phyloP scores from a whole-genome alignment of 805 yeast genomes.

The Wickerhamiella nectarea region DNA sequence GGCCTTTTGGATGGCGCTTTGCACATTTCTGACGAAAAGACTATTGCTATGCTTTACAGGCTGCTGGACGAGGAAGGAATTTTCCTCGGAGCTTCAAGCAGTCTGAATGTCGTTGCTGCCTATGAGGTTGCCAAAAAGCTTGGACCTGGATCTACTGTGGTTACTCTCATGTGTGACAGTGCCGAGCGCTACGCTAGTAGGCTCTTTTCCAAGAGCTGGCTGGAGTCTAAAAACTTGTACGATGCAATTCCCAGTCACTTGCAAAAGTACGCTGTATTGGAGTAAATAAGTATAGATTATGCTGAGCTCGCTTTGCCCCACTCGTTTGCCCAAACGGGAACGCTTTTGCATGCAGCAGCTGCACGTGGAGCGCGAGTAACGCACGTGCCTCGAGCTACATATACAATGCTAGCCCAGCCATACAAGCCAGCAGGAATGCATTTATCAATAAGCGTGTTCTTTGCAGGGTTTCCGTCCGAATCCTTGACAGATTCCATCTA shows the following conservation, averaged over 20 bases:
- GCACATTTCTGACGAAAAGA: constrained; percentile 61
- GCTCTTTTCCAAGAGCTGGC: constrained; percentile 65
- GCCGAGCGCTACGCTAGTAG: constrained; percentile 82
- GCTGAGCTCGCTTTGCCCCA: no score
- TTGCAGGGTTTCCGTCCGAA: background rate
- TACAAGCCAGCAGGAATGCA: background rate
- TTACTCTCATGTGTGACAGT: constrained; percentile 78
- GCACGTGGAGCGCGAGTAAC: no score
- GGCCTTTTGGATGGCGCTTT: constrained; percentile 68
- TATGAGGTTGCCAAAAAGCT: constrained; percentile 54
- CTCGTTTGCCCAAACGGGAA: no score
- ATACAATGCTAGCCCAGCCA: no score
- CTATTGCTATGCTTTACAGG: constrained; percentile 73
- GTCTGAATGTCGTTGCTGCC: constrained; percentile 85
- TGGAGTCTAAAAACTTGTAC: constrained; percentile 47
- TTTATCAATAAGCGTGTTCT: background rate
- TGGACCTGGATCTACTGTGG: constrained; percentile 69
- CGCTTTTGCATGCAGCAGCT: no score
- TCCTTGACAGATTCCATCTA: background rate
- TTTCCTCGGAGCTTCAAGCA: constrained; percentile 82
- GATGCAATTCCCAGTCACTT: constrained; percentile 57
- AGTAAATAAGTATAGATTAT: constrained; percentile 7
- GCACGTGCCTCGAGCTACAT: no score
- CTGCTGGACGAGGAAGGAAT: constrained; percentile 82
- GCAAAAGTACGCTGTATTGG: constrained; percentile 48